Evolutionary conservation across 352 stramenopile species (phyloP), one percentile per base, ranked within the genome.

Genomic region (Globisporangium canariense): DNA sequence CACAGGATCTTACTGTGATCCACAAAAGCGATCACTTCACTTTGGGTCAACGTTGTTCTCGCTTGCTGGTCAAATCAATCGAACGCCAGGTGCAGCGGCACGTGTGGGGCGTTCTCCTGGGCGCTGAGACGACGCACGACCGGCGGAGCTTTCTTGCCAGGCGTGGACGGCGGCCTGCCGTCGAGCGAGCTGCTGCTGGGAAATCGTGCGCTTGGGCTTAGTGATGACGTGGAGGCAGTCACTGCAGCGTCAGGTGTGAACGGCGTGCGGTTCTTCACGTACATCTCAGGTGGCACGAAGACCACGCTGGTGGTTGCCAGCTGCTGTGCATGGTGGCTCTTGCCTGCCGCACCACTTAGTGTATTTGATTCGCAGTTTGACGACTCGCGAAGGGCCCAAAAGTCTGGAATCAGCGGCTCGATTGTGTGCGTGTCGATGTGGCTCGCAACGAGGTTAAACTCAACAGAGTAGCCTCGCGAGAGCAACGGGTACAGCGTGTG

Each of bases 351-450:
- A 20, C 34, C 30, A 32, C 65, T 7, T 18, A 43, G n/a, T 10
- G 20, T 43, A 11, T 45, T n/a, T 13, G 8, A 1, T 30, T 45
- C 30, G 13, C 11, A 46, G 25, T n/a, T 43, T 2, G 53, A 56
- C 18, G 53, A 38, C 22, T 58, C 53, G 34, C 69, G 64, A 25
- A 77, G 53, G 11, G 64, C 53, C 25, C 47, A 56, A 14, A 79
- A 47, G 22, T 70, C 62, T 3, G 83, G 75, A n/a, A 83, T 49
- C 22, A 79, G 67, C 18, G 78, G 77, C 65, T 90, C 81, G 56
- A 89, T 78, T 8, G 83, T 82, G 36, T 77, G 76, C 50, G 78
- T 75, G 49, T 89, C 76, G 5, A 92, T 75, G 60, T 78, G 80
- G 38, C 70, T 83, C 16, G 79, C 65, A 55, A 70, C 78, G 16